Conservation (phyloP, 495 filamentous ascomycete genomes). For the Symbiotaphrina buchneri region DNA sequence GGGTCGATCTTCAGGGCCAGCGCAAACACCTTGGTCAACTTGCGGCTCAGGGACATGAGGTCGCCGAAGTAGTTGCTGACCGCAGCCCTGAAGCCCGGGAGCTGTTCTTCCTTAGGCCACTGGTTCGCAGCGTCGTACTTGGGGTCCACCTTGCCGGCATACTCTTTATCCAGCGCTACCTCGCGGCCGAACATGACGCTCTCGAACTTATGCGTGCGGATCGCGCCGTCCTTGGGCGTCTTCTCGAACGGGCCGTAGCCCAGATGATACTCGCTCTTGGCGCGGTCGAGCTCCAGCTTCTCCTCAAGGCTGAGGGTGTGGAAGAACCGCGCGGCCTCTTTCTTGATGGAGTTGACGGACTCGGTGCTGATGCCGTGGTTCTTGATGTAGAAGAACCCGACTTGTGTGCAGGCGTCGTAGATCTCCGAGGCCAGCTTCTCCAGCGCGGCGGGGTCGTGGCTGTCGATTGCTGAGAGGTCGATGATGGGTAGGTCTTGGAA, state of each 20-base stretch:
- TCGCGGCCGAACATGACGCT: too few relatives aligned
- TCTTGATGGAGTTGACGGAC: slow-evolving; percentile 9
- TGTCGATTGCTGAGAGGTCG: slow-evolving; percentile 6
- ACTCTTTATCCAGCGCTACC: too few relatives aligned
- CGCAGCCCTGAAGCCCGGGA: too few relatives aligned
- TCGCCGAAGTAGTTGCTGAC: slow-evolving; percentile 8
- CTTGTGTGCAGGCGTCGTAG: slow-evolving; percentile 11
- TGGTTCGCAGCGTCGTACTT: slow-evolving; percentile 6
- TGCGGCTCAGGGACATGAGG: slow-evolving; percentile 5
- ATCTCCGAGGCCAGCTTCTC: slow-evolving; percentile 8
- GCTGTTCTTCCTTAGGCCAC: too few relatives aligned
- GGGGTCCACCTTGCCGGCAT: slow-evolving; percentile 10
- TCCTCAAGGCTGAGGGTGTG: slow-evolving; percentile 12
- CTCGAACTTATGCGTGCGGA: slow-evolving; percentile 13
- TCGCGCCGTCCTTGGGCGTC: slow-evolving; percentile 8
- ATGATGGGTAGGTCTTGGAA: too few relatives aligned
- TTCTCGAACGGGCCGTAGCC: slow-evolving; percentile 14
- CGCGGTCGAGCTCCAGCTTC: slow-evolving; percentile 12
- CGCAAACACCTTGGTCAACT: slow-evolving; percentile 9
- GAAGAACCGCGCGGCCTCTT: slow-evolving; percentile 10
- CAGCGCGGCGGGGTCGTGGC: slow-evolving; percentile 3
- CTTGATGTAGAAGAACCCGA: slow-evolving; percentile 17
- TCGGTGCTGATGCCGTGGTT: slow-evolving; percentile 11
- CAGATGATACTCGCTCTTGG: slow-evolving; percentile 8
- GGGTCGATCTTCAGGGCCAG: slow-evolving; percentile 9